These are phyloP conservation scores for Neltuma alba DNA, from an alignment of 306 rosid species.

Conservation along the genomic window DNA sequence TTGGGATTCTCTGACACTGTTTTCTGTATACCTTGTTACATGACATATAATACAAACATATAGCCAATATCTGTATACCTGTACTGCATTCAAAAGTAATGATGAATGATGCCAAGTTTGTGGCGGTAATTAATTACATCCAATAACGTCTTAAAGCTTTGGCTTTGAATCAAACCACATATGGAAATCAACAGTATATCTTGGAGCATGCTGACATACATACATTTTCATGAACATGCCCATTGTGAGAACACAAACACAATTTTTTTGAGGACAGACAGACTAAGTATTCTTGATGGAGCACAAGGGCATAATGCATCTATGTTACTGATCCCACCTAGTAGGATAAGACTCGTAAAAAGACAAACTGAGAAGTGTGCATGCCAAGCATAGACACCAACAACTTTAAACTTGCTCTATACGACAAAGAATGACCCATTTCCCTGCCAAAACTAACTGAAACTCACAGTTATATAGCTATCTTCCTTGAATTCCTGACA, in stretches of 20 bases:
- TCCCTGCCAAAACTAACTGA: slow-evolving; percentile 31
- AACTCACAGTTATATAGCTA: slow-evolving; percentile 81
- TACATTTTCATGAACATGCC: slow-evolving; percentile 7
- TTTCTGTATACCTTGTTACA: neutral
- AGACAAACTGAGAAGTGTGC: slow-evolving; percentile 10
- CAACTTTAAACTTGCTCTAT: slow-evolving; percentile 27
- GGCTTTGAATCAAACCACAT: neutral
- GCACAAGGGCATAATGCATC: neutral
- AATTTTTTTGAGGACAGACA: slow-evolving; percentile 3
- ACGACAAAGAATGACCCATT: slow-evolving; percentile 25
- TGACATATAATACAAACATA: slow-evolving; percentile 19
- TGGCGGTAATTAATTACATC: slow-evolving; percentile 8
- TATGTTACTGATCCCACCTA: neutral
- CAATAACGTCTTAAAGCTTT: slow-evolving; percentile 8
- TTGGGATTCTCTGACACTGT: neutral
- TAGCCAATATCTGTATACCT: neutral
- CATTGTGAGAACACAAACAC: slow-evolving; percentile 19
- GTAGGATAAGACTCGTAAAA: neutral
- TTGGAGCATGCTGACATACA: slow-evolving; percentile 2
- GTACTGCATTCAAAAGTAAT: slow-evolving; percentile 3
- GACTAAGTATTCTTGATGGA: neutral
- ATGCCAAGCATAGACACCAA: slow-evolving; percentile 27
- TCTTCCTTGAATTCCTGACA: slow-evolving; percentile 95
- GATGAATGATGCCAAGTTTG: slow-evolving; percentile 2
- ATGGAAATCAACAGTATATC: slow-evolving; percentile 13